phyloP scores from a whole-genome alignment of 768 basidiomycete genomes.

The Kwoniella bestiolae region DNA sequence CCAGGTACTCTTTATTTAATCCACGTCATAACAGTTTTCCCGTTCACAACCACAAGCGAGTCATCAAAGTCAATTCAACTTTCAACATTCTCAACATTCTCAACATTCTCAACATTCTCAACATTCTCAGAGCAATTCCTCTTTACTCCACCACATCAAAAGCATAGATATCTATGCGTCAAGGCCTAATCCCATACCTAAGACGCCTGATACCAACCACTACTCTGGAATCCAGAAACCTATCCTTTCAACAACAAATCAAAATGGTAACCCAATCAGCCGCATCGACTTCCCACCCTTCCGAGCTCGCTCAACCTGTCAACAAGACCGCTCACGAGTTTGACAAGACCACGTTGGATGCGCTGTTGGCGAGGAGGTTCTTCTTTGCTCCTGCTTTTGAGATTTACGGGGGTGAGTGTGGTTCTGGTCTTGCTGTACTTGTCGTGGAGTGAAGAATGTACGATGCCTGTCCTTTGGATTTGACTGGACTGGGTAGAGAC shows the following conservation, averaged over 20 bases:
- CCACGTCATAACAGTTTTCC: background rate
- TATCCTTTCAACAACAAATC: constrained; percentile 4
- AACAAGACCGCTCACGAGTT: constrained; percentile 86
- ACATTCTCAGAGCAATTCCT: background rate
- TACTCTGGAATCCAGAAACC: background rate
- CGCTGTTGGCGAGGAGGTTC: constrained; percentile 83
- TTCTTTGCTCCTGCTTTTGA: constrained; percentile 99
- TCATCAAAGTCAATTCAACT: background rate
- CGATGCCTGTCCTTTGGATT: too few relatives aligned
- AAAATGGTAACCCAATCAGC: constrained; percentile 35
- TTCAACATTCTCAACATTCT: background rate
- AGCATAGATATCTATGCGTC: constrained; percentile 31
- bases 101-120: background rate
- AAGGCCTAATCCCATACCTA: constrained; percentile 2
- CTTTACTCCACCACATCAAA: background rate
- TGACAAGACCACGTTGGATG: constrained; percentile 82
- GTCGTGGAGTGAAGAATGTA: too few relatives aligned
- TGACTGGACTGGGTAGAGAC: too few relatives aligned
- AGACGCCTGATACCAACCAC: constrained; percentile 14
- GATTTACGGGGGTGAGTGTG: constrained; percentile 87
- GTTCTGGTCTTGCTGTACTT: background rate
- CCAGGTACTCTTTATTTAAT: too few relatives aligned
- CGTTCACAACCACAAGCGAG: background rate
- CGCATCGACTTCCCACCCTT: constrained; percentile 50
- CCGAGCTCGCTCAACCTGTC: constrained; percentile 58